Evolutionary conservation across 495 filamentous ascomycete genomes (phyloP).

Genomic region (Darksidea phi): DNA sequence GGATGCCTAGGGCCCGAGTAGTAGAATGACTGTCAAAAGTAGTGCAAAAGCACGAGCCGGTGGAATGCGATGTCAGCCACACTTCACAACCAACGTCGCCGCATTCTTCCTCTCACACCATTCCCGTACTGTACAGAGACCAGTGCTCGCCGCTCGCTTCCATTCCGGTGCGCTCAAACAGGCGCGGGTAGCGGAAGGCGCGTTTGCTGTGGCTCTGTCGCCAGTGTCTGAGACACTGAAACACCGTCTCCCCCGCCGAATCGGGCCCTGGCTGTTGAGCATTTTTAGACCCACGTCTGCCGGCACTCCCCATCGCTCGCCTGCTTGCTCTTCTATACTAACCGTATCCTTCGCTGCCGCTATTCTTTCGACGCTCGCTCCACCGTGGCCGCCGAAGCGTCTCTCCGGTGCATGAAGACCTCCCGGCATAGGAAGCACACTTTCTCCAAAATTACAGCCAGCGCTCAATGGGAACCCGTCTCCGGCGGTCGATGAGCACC

Average conservation of each 20-base stretch:
- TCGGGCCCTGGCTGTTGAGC: conserved; percentile 12
- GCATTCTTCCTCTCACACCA: background rate
- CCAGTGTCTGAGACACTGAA: conserved; percentile 10
- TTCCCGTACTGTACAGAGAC: background rate
- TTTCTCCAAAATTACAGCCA: conserved; percentile 15
- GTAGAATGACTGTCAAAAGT: background rate
- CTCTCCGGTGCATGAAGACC: conserved; percentile 1
- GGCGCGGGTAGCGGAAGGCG: background rate
- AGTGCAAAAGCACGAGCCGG: background rate
- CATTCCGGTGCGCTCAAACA: background rate
- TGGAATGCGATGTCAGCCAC: conserved; percentile 13
- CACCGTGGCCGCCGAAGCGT: background rate
- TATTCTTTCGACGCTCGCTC: conserved; percentile 18
- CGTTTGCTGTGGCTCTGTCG: background rate
- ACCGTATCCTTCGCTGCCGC: conserved; percentile 1
- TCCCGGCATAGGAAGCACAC: conserved; percentile 3
- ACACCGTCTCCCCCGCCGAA: conserved; percentile 23
- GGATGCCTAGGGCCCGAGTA: too few relatives aligned
- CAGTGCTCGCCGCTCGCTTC: background rate
- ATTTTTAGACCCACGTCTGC: conserved; percentile 18
- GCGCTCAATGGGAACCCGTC: conserved; percentile 26
- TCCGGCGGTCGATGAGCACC: conserved; percentile 27
- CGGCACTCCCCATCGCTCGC: background rate
- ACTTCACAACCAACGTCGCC: background rate
- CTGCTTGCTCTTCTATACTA: background rate